Evolutionary conservation across 139 green algal genomes (phyloP), one percentile per base, ranked within the genome.

Genomic region (Tetradesmus lagerheimii): DNA sequence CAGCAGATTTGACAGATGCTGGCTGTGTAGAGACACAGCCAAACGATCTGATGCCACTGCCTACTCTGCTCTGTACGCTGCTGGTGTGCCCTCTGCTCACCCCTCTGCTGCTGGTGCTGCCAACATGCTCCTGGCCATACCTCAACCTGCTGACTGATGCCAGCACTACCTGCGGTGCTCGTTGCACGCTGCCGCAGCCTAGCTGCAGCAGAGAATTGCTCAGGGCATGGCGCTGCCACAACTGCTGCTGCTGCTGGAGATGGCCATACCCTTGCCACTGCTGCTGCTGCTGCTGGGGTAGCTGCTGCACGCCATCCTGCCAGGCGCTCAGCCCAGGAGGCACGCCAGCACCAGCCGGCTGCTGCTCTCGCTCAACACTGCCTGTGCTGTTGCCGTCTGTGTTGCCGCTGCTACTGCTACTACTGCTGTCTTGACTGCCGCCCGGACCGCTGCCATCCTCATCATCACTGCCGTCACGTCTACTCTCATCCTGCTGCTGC

Each of bases 251-350:
- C 78, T 35, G 25, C 41, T 84, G 78, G 9, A 45, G 76, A 23
- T 45, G 1, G 25, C 53, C 5, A 4, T 82, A 37, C 78, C 37
- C 37, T 23, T 62, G 39, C 37, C 3, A 34, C 12, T 50, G 47
- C 81, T 41, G 47, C 80, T 85, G 78, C 78, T 57, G 80, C 79
- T 85, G 79, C 39, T 83, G 77, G 4, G 9, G 77, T 31, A 64
- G 77, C 78, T 84, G 39, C 47, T 50, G 34, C 83, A 47, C 16
- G 16, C 75, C 14, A n/a, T 39, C 35, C 5, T 45, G 75, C 75
- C 75, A 81, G n/a, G 9, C 2, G 9, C 35, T 41, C 5, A 29
- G 2, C 35, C 35, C 25, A 27, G 34, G 75, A 8, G 35, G 16
- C 15, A 39, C 29, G 2, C 18, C 29, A 25, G n/a, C 35, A 41